Percentiles rank a stretch among this genome's conserved stretches.
Evolutionary conservation across 306 rosid species (phyloP).

Genomic region (Castanopsis chinensis): DNA sequence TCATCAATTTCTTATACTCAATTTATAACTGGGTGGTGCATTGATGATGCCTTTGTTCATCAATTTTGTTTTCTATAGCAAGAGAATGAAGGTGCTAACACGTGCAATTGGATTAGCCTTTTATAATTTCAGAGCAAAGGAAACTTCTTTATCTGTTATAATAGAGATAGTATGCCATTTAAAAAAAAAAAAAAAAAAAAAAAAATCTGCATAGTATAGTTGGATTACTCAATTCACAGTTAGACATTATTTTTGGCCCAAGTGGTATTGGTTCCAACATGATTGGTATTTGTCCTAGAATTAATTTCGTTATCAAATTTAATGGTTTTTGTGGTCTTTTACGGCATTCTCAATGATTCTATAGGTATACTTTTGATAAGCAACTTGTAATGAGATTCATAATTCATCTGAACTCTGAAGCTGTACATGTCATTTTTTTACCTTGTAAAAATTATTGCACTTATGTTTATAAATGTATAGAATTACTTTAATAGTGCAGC

Average conservation of each 20-base stretch:
- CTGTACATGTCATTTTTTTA: not conserved
- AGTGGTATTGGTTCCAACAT: not conserved
- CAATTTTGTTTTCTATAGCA: not conserved
- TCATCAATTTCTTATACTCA: not conserved
- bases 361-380: not conserved
- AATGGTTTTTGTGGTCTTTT: not conserved
- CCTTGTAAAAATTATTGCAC: not conserved
- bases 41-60: not conserved
- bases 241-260: not conserved
- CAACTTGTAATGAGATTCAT: not conserved
- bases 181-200: not conserved
- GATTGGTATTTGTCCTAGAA: not conserved
- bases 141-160: not conserved
- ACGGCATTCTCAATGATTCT: not conserved
- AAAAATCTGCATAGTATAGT: not conserved
- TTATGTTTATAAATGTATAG: conserved; percentile 4
- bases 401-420: not conserved
- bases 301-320: not conserved
- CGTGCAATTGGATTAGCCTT: not conserved
- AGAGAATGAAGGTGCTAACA: not conserved
- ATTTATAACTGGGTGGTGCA: not conserved
- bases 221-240: not conserved
- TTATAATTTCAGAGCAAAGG: not conserved
- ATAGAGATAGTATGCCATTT: too few species aligned
- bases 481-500: conserved; percentile 1